Conservation (phyloP, 2,329 filamentous ascomycete species). For the Fusarium nodosum region DNA sequence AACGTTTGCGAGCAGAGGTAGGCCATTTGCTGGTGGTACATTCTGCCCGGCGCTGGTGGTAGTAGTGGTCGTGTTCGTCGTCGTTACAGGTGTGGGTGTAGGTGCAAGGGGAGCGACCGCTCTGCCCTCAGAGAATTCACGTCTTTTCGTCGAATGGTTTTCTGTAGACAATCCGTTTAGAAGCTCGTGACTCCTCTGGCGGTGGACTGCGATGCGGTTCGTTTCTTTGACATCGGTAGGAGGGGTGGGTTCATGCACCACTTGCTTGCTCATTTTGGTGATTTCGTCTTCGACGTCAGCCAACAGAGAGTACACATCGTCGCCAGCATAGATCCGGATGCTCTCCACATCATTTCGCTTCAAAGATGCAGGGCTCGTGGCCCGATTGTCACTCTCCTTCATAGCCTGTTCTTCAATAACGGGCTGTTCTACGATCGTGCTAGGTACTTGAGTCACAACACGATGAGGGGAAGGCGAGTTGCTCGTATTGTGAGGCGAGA, state of each 20-base stretch:
- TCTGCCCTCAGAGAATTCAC: conserved; percentile 46
- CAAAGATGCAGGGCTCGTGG: conserved; percentile 41
- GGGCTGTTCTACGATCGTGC: conserved; percentile 67
- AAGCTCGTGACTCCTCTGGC: conserved; percentile 66
- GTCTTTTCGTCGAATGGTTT: conserved; percentile 23
- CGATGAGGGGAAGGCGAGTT: conserved; percentile 65
- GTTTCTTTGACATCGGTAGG: conserved; percentile 46
- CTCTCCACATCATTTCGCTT: conserved; percentile 68
- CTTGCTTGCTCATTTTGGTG: conserved; percentile 53
- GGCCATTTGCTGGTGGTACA: conserved; percentile 48
- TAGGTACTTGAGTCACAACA: conserved; percentile 67
- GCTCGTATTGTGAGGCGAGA: conserved; percentile 53
- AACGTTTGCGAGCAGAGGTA: conserved; percentile 63
- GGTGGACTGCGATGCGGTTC: conserved; percentile 58
- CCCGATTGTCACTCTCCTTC: conserved; percentile 46
- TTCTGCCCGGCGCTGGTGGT: conserved; percentile 34
- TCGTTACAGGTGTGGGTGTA: conserved; percentile 52
- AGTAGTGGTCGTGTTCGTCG: conserved; percentile 7
- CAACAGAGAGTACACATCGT: conserved; percentile 75
- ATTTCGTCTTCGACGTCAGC: conserved; percentile 72
- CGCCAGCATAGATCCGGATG: conserved; percentile 76
- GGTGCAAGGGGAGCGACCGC: conserved; percentile 53
- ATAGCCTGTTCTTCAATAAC: conserved; percentile 59
- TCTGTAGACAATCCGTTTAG: conserved; percentile 56
- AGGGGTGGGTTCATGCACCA: conserved; percentile 17